phyloP scores from a whole-genome alignment of 805 yeast genomes.

The Metschnikowia lachancei region DNA sequence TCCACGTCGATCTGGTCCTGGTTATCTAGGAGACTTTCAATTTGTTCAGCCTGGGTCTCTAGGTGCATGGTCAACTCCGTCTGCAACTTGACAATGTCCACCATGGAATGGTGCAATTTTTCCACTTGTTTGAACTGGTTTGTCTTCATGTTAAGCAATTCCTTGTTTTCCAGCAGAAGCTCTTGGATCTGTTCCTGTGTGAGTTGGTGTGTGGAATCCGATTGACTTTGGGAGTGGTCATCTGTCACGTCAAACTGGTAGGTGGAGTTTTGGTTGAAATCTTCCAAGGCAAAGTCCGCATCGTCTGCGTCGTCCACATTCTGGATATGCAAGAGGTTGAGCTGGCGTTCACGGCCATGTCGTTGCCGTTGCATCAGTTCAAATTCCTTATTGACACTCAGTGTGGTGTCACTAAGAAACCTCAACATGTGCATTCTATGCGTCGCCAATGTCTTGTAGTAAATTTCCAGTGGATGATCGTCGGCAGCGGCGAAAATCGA shows the following conservation, averaged over 20 bases:
- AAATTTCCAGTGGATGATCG: conserved; percentile 33
- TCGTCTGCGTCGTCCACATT: conserved; percentile 38
- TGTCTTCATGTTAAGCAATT: conserved; percentile 52
- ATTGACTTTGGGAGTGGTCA: not conserved
- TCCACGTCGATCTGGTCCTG: conserved; percentile 67
- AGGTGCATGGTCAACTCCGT: conserved; percentile 72
- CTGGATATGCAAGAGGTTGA: conserved; percentile 39
- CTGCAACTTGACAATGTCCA: conserved; percentile 74
- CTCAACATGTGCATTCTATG: conserved; percentile 51
- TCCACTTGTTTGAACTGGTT: conserved; percentile 60
- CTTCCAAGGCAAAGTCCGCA: conserved; percentile 9
- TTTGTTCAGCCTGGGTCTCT: conserved; percentile 67
- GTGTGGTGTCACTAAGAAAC: conserved; percentile 46
- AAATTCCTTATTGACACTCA: conserved; percentile 43
- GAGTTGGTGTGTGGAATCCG: conserved; percentile 13
- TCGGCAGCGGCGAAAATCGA: conserved; percentile 31
- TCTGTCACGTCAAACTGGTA: conserved; percentile 11
- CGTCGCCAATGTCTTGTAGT: conserved; percentile 33
- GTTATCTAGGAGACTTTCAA: conserved; percentile 58
- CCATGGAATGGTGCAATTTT: conserved; percentile 56
- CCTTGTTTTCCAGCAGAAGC: conserved; percentile 58
- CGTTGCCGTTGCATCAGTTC: conserved; percentile 51
- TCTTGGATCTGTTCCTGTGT: conserved; percentile 57
- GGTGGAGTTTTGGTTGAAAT: conserved; percentile 13
- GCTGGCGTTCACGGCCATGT: conserved; percentile 37